Percentiles rank a stretch among this genome's conserved stretches.
Conservation (phyloP, 371 early-diverging fungal genomes). For the Syncephalastrum monosporum region DNA sequence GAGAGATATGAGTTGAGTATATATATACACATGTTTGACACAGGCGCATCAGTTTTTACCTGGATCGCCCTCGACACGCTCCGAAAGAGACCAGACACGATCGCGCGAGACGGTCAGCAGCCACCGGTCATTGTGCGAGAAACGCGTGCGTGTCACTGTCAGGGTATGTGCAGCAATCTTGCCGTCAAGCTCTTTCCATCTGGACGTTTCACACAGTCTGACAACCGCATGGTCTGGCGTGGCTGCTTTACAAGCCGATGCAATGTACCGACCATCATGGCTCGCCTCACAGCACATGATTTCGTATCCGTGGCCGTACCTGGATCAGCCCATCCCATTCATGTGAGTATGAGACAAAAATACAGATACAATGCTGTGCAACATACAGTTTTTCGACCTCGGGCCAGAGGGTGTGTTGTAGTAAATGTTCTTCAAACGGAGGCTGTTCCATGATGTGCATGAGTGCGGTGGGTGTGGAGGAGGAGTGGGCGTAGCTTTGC, state of each 20-base stretch:
- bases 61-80: slow-evolving; percentile 41
- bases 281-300: slow-evolving; percentile 74
- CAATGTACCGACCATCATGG: slow-evolving; percentile 71
- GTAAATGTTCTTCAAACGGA: slow-evolving; percentile 87
- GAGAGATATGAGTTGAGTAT: not conserved
- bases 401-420: slow-evolving; percentile 95
- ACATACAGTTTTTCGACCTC: slow-evolving; percentile 87
- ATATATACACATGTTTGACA: slow-evolving; percentile 10
- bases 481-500: slow-evolving; percentile 51
- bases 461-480: slow-evolving; percentile 54
- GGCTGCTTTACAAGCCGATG: slow-evolving; percentile 82
- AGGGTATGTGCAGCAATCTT: slow-evolving; percentile 77
- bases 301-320: slow-evolving; percentile 93
- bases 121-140: slow-evolving; percentile 73
- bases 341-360: not conserved
- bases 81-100: slow-evolving; percentile 83
- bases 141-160: slow-evolving; percentile 82
- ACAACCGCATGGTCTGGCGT: slow-evolving; percentile 76
- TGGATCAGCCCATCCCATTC: slow-evolving; percentile 7
- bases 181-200: slow-evolving; percentile 68
- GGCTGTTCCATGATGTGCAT: slow-evolving; percentile 61
- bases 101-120: slow-evolving; percentile 89
- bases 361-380: not conserved
- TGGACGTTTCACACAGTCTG: slow-evolving; percentile 67
- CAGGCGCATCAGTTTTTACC: slow-evolving; percentile 11